Evolutionary conservation across 768 basidiomycete genomes (phyloP).

Genomic region (Hortiboletus flavorubellus): DNA sequence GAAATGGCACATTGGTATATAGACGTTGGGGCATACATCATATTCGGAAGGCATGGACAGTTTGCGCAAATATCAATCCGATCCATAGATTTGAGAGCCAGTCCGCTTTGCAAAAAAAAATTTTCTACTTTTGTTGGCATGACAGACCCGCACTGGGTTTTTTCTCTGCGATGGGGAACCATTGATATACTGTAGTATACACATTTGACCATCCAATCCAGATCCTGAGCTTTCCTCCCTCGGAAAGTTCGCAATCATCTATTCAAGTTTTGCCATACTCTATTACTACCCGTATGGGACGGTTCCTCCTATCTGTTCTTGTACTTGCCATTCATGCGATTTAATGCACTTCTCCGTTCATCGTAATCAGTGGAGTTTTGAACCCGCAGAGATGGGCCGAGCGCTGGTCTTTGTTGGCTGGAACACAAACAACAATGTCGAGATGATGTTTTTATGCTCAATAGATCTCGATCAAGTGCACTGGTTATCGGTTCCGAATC

Average conservation of each 20-base stretch:
- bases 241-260: neutral
- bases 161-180: slow-evolving; percentile 2
- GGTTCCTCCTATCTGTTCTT: neutral
- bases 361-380: neutral
- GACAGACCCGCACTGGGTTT: neutral
- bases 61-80: slow-evolving; percentile 12
- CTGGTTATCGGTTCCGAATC: neutral
- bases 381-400: neutral
- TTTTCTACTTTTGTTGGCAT: slow-evolving; percentile 14
- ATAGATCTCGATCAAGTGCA: neutral
- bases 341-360: neutral
- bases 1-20: slow-evolving; percentile 10
- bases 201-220: slow-evolving; percentile 5
- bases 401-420: neutral
- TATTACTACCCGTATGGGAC: neutral
- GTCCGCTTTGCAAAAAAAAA: slow-evolving; percentile 15
- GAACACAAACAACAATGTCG: neutral
- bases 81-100: slow-evolving; percentile 24
- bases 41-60: slow-evolving; percentile 20
- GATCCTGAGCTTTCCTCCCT: neutral
- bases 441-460: neutral
- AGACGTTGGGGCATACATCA: slow-evolving; percentile 16
- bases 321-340: slow-evolving; percentile 4
- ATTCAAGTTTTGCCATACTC: neutral
- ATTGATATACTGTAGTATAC: slow-evolving; percentile 12